Evolutionary conservation across 306 rosid genomes (phyloP).

Genomic region (Cucumis hystrix): DNA sequence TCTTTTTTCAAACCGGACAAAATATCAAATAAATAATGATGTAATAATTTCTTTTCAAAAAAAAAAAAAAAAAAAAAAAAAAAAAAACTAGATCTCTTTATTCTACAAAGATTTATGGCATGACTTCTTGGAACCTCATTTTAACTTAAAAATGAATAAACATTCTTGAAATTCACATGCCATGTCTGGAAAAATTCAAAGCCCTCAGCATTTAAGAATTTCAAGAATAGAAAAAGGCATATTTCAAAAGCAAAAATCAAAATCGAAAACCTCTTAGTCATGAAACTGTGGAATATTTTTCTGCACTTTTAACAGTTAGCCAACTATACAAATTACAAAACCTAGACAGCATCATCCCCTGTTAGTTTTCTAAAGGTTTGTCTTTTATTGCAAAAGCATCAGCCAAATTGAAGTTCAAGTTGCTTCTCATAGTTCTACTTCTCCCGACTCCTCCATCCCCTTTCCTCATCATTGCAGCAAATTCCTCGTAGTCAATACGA

Average conservation of each 20-base stretch:
- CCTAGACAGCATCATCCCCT: background rate
- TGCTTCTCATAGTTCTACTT: conserved; percentile 54
- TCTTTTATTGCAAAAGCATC: conserved; percentile 57
- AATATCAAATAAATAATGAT: background rate
- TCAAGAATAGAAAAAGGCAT: background rate
- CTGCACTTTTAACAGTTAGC: conserved; percentile 12
- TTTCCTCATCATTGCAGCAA: conserved; percentile 79
- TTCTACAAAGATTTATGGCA: background rate
- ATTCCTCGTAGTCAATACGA: conserved; percentile 73
- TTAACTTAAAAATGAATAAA: background rate
- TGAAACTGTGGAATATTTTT: conserved; percentile 5
- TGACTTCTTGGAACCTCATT: background rate
- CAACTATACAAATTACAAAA: background rate
- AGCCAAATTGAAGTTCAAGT: conserved; percentile 61
- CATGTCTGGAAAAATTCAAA: background rate
- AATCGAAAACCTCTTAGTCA: background rate
- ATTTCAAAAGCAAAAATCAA: background rate
- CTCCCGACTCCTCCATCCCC: conserved; percentile 47
- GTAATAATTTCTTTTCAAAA: no score
- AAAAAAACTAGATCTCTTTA: background rate
- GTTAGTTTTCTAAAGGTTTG: conserved; percentile 9
- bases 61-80: no score
- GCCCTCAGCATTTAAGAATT: background rate
- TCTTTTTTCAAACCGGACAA: background rate
- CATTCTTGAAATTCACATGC: background rate